phyloP scores from a whole-genome alignment of 257 asterid species.

The Prunella vulgaris region DNA sequence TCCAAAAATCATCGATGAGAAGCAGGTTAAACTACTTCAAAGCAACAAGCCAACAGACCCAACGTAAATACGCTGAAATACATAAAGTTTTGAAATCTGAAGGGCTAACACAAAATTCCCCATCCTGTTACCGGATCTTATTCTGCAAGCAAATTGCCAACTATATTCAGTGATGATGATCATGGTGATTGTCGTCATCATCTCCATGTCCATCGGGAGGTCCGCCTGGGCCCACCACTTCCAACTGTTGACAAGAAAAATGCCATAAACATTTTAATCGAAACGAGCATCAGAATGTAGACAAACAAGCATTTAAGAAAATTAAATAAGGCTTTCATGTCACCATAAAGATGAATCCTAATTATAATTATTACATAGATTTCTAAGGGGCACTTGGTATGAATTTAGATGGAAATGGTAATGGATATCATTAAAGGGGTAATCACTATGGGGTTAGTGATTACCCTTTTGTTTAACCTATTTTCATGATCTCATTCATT shows the following conservation, averaged over 20 bases:
- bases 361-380: neutral
- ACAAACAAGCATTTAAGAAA: neutral
- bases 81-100: slow-evolving; percentile 34
- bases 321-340: neutral
- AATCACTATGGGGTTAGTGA: too few relatives aligned
- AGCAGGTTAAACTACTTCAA: slow-evolving; percentile 32
- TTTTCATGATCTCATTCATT: too few relatives aligned
- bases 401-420: too few relatives aligned
- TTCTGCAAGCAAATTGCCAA: slow-evolving; percentile 38
- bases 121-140: slow-evolving; percentile 43
- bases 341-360: neutral
- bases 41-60: neutral
- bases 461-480: too few relatives aligned
- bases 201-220: slow-evolving; percentile 75
- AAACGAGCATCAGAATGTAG: neutral
- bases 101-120: slow-evolving; percentile 28
- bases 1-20: slow-evolving; percentile 18
- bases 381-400: too few relatives aligned
- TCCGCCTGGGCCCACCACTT: slow-evolving; percentile 86
- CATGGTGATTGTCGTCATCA: slow-evolving; percentile 42
- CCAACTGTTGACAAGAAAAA: slow-evolving; percentile 47
- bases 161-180: slow-evolving; percentile 45
- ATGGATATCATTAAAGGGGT: too few relatives aligned
- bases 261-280: neutral
- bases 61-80: slow-evolving; percentile 24